Conservation (phyloP, 768 basidiomycete species). For the Daedaleopsis sinensis region DNA sequence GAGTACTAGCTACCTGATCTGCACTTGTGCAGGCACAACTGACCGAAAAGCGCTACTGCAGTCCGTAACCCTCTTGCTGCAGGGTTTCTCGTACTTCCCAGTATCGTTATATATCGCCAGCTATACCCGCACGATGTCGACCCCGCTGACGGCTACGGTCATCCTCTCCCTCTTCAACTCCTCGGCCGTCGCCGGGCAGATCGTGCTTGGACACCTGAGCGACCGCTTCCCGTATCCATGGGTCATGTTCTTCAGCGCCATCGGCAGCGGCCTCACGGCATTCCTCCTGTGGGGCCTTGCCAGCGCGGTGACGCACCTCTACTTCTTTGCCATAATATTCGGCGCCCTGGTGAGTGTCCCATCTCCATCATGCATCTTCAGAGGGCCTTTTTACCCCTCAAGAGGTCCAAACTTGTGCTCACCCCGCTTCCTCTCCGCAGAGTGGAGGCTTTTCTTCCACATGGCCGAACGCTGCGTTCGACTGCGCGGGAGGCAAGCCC, state of each 20-base stretch:
- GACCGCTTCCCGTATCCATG: conserved; percentile 28
- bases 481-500: conserved; percentile 21
- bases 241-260: conserved; percentile 21
- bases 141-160: conserved; percentile 24
- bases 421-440: not conserved
- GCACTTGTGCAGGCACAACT: too few species aligned
- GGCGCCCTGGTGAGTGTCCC: conserved; percentile 21
- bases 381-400: too few species aligned
- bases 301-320: conserved; percentile 18
- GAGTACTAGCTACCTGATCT: too few species aligned
- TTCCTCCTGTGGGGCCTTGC: conserved; percentile 29
- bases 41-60: too few species aligned
- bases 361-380: not conserved
- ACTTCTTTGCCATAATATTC: conserved; percentile 26
- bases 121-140: conserved; percentile 21
- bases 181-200: conserved; percentile 25
- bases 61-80: conserved; percentile 21
- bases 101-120: conserved; percentile 29
- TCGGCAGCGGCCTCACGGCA: conserved; percentile 21
- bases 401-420: too few species aligned
- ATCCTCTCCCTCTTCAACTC: conserved; percentile 29
- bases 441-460: conserved; percentile 26
- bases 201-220: conserved; percentile 25
- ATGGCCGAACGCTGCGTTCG: conserved; percentile 18
- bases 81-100: conserved; percentile 28